Conservation (phyloP, 148 eudicot genomes). For the Chenopodium suecicum region DNA sequence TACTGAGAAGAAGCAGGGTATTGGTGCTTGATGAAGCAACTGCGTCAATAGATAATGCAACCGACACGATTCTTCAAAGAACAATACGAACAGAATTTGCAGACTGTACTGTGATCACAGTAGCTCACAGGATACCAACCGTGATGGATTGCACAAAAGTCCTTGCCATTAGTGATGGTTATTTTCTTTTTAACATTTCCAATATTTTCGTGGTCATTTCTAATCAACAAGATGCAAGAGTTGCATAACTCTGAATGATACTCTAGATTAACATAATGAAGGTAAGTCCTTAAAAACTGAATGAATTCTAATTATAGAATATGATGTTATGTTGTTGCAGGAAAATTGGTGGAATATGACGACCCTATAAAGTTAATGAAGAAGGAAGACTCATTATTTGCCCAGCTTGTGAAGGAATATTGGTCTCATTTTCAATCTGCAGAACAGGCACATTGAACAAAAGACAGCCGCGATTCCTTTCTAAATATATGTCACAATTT, state of each 20-base stretch:
- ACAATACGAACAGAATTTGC: constrained; percentile 74
- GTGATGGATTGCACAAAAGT: constrained; percentile 97
- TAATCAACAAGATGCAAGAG: not conserved
- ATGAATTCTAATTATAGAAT: not conserved
- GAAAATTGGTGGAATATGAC: constrained; percentile 78
- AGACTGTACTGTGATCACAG: constrained; percentile 86
- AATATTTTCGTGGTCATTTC: not conserved
- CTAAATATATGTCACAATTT: not conserved
- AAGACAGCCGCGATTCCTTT: not conserved
- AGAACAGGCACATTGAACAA: constrained; percentile 37
- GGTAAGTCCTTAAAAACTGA: not conserved
- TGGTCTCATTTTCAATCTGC: constrained; percentile 86
- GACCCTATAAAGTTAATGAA: constrained; percentile 76
- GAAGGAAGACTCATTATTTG: constrained; percentile 70
- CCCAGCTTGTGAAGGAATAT: constrained; percentile 78
- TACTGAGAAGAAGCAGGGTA: constrained; percentile 78
- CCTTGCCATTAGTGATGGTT: constrained; percentile 80
- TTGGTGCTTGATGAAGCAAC: constrained; percentile 95
- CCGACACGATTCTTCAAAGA: constrained; percentile 73
- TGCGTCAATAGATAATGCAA: constrained; percentile 86
- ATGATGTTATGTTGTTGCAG: constrained; percentile 32
- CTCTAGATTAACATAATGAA: not conserved
- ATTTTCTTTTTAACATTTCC: constrained; percentile 20
- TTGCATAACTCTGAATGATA: not conserved
- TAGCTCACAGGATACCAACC: constrained; percentile 91